Percentiles rank a stretch among this genome's conserved stretches.
Evolutionary conservation across 2,329 filamentous ascomycete species (phyloP).

Genomic region (Chrysosphaeria jannelii): DNA sequence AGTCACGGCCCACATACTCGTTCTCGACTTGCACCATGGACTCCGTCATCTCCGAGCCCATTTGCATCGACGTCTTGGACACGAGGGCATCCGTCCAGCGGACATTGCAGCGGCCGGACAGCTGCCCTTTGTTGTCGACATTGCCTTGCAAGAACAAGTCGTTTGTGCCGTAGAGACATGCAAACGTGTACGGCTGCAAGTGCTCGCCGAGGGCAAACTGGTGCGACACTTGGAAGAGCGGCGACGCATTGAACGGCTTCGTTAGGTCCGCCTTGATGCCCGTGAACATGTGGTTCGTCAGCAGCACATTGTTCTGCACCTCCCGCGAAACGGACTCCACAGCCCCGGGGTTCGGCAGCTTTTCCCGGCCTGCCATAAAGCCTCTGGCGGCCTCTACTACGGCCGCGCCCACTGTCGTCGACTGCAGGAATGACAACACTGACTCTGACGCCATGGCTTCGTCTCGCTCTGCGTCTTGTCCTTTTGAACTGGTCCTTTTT

Average conservation of each 20-base stretch:
- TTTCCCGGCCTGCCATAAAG: conserved; percentile 63
- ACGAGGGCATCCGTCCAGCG: conserved; percentile 50
- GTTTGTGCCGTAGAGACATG: conserved; percentile 73
- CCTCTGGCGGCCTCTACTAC: conserved; percentile 50
- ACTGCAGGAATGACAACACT: conserved; percentile 34
- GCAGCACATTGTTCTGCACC: conserved; percentile 84
- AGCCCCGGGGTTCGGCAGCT: conserved; percentile 71
- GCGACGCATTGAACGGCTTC: conserved; percentile 80
- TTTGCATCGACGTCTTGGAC: conserved; percentile 66
- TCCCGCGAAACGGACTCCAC: conserved; percentile 66
- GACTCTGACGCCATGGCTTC: conserved; percentile 11
- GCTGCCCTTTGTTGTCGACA: conserved; percentile 69
- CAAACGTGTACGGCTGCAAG: conserved; percentile 82
- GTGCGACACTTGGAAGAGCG: conserved; percentile 91
- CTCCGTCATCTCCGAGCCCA: conserved; percentile 46
- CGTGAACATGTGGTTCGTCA: conserved; percentile 90
- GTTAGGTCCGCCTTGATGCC: conserved; percentile 88
- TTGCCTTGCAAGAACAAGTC: conserved; percentile 95
- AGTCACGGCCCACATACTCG: conserved; percentile 81
- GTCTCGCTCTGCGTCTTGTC: too few relatives aligned
- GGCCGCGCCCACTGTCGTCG: conserved; percentile 40
- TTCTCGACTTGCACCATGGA: conserved; percentile 85
- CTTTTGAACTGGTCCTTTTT: too few relatives aligned
- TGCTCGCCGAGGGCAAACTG: conserved; percentile 86
- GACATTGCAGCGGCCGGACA: conserved; percentile 78